These are phyloP conservation scores for Rhodotorula toruloides DNA, from an alignment of 768 basidiomycete species.

Conservation along the genomic window DNA sequence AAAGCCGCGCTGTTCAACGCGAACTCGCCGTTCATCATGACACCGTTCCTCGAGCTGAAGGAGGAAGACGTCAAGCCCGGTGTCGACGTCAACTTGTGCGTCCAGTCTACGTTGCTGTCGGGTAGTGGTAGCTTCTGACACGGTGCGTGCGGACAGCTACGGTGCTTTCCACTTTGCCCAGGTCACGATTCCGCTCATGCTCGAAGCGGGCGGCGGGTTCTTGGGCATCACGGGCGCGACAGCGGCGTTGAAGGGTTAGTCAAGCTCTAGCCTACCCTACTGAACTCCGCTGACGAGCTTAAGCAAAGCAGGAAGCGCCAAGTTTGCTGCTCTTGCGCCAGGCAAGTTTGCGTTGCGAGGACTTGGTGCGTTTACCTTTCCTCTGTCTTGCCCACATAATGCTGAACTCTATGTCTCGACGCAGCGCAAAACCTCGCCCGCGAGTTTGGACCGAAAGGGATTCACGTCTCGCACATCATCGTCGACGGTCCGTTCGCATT, in stretches of 20 bases:
- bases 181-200: constrained; percentile 15
- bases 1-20: constrained; percentile 40
- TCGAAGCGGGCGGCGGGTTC: constrained; percentile 25
- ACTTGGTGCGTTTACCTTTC: not conserved
- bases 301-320: constrained; percentile 28
- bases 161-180: constrained; percentile 41
- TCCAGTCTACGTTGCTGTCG: not conserved
- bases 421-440: constrained; percentile 40
- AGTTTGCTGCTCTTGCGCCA: constrained; percentile 40
- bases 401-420: not conserved
- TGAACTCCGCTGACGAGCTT: not conserved
- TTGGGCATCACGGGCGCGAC: constrained; percentile 44
- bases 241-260: constrained; percentile 32
- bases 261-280: not conserved
- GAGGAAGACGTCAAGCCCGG: constrained; percentile 13
- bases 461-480: constrained; percentile 42
- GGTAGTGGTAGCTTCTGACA: not conserved
- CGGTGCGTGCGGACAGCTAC: too few relatives aligned
- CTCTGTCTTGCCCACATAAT: too few relatives aligned
- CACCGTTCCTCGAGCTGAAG: constrained; percentile 41
- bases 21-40: constrained; percentile 32
- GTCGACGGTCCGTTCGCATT: constrained; percentile 38
- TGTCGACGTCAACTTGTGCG: constrained; percentile 28
- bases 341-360: constrained; percentile 40
- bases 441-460: constrained; percentile 41